Base-by-base conservation (phyloP, 768 basidiomycete genomes). In the Imleria badia region DNA sequence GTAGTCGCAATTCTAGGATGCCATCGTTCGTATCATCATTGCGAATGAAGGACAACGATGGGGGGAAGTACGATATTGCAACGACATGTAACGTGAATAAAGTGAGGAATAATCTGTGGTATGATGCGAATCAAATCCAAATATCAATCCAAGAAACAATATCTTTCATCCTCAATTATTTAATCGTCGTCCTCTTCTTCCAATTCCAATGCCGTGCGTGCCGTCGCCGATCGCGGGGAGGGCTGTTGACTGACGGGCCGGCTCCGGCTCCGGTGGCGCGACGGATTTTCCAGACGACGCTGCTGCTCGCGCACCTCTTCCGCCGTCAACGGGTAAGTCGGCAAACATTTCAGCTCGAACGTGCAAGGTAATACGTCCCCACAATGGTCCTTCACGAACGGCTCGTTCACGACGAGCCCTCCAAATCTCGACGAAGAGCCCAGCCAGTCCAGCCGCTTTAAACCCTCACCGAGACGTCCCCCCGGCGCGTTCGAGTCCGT, bases 401-500 rank as follows among this genome's bases (percentile, higher is more conserved):
- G 49, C 11, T 81, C 78, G 62, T 83, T 79, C 17, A 63, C 22
- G 51, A 69, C 60, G 26, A 91, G 67, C 10, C 90, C 90, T 2
- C 83, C 88, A 59, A 81, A 91, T 70, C 81, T 77, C 31, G 82
- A 81, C 48, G 80, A 66, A 45, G 73, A 67, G 8, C 81, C 75
- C 31, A 92, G 73, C 74, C 81, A 91, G 63, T 92, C 90, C 49
- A 87, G 71, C 49, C 84, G 73, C 58, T 82, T 80, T 67, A 91
- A 75, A 10, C 83, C 83, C 45, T 79, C 75, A 9, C 81, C 82
- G 5, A 91, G 76, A 39, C 71, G 70, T 0, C 88, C 90, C 0
- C 90, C 90, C 1, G 90, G 89, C 2, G 84, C 87, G 45, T 81
- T 82, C 23, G 72, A 72, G 30, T 77, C 77, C 10, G 82, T 79